Conservation (phyloP, 768 basidiomycete species). For the Pisolithus orientalis region DNA sequence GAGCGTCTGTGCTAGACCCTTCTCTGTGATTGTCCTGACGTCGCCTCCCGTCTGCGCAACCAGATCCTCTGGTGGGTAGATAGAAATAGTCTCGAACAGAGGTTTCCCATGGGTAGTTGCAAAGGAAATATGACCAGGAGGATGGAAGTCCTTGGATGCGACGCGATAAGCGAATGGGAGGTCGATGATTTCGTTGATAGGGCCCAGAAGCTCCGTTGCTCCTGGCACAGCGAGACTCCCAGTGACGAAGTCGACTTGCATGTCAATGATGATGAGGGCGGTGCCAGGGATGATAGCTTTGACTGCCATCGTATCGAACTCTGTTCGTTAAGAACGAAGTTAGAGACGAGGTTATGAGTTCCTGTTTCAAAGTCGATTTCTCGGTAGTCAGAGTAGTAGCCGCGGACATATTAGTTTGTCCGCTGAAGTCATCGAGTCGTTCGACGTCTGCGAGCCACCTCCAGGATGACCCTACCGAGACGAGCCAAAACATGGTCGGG, state of each 20-base stretch:
- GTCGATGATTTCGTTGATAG: conserved; percentile 51
- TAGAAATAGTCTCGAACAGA: conserved; percentile 36
- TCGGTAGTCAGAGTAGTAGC: not conserved
- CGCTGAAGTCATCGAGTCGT: too few relatives aligned
- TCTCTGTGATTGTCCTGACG: conserved; percentile 7
- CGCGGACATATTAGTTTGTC: too few relatives aligned
- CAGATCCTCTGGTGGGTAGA: conserved; percentile 27
- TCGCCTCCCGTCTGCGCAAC: conserved; percentile 23
- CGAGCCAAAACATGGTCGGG: conserved; percentile 26
- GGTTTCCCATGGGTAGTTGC: conserved; percentile 41
- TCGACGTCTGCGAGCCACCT: not conserved
- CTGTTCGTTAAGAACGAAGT: too few relatives aligned
- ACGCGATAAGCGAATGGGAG: conserved; percentile 47
- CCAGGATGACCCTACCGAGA: conserved; percentile 29
- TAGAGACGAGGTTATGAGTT: too few relatives aligned
- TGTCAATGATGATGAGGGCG: conserved; percentile 68
- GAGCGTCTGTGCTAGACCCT: conserved; percentile 45
- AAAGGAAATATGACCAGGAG: conserved; percentile 66
- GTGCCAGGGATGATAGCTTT: conserved; percentile 15
- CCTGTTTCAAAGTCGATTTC: too few relatives aligned
- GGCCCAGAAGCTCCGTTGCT: conserved; percentile 51
- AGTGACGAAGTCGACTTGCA: conserved; percentile 79
- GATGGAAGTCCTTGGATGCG: conserved; percentile 57
- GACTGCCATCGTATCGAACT: conserved; percentile 1
- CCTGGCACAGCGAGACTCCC: conserved; percentile 68